Evolutionary conservation across 148 eudicot genomes (phyloP).

Genomic region (Suaeda aralocaspica): DNA sequence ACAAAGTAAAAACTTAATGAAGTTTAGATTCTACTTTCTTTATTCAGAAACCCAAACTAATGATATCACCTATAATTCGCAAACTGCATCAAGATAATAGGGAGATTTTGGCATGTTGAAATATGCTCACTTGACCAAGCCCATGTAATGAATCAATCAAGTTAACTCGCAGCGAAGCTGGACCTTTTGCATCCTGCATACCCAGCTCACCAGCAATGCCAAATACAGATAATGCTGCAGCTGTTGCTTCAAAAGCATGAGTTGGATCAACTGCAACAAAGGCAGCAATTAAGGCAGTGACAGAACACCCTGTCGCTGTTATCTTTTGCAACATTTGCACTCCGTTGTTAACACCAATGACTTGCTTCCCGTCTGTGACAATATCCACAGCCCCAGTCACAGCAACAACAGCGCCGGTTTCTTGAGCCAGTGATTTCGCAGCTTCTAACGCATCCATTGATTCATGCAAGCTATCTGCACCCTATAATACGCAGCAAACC

Average conservation of each 20-base stretch:
- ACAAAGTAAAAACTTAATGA: not conserved
- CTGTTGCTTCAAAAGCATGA: conserved; percentile 70
- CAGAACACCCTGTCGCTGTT: conserved; percentile 89
- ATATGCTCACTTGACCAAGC: conserved; percentile 52
- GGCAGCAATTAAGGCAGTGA: conserved; percentile 79
- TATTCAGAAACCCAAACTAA: not conserved
- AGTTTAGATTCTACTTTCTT: not conserved
- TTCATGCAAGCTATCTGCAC: conserved; percentile 66
- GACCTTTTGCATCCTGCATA: conserved; percentile 58
- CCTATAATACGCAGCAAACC: conserved; percentile 39
- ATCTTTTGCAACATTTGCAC: conserved; percentile 81
- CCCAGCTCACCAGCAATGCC: conserved; percentile 76
- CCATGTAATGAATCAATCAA: conserved; percentile 70
- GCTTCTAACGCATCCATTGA: conserved; percentile 81
- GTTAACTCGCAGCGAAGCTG: conserved; percentile 73
- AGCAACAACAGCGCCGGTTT: conserved; percentile 58
- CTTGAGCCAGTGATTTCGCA: conserved; percentile 65
- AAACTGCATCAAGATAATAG: not conserved
- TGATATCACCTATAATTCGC: conserved; percentile 14
- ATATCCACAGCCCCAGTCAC: conserved; percentile 81
- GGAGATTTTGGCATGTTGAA: conserved; percentile 32
- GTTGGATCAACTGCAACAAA: conserved; percentile 66
- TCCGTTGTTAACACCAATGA: conserved; percentile 61
- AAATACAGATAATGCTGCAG: conserved; percentile 65
- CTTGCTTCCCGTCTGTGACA: conserved; percentile 67